Evolutionary conservation across 2,329 filamentous ascomycete genomes (phyloP), one percentile per base, ranked within the genome.

Genomic region (Paecilomyces sp.): DNA sequence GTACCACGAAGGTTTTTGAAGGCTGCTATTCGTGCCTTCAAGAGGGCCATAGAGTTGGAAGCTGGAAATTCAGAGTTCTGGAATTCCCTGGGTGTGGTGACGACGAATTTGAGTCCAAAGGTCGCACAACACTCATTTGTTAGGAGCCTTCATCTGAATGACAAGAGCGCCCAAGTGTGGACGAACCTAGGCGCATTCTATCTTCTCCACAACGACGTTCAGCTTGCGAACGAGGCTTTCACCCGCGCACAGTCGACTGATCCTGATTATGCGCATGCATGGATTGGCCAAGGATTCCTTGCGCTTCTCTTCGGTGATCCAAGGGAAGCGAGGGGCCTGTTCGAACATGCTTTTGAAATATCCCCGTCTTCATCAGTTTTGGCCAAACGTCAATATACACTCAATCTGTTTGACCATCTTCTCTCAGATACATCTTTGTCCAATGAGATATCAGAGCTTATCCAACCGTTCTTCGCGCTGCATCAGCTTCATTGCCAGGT

Each of bases 31-130:
- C 84, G 88, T 58, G 94, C 91, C 67, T 97, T 99, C 82, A 99
- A 99, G 77, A 84, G 91, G 53, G 90, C 94, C 0, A 99, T 99
- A 64, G 94, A 97, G 75, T 82, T 97, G 1, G 95, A 99, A 74
- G 90, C 92, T 6, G 90, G 92, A 57, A 99, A 97, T 70, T 81
- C 91, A 0, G 93, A 97, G 66, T 97, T 97, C 73, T 99, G 94
- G 94, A 97, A 97, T 70, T 88, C 94, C 0, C 82, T 99, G 2
- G 94, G 93, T 56, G 91, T 97, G 3, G 91, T 90, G 28, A 97
- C 94, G 1, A 92, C 91, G 63, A 85, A 86, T 54, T 82, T 97
- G 65, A 97, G 90, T 69, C 89, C 92, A 0, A 87, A 88, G 59
- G 90, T 99, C 1, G 87, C 94, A 0, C 94, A 99, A 73, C 95